Evolutionary conservation across 257 asterid species (phyloP), one percentile per base, ranked within the genome.

Genomic region (Nyctanthes arbortristis): DNA sequence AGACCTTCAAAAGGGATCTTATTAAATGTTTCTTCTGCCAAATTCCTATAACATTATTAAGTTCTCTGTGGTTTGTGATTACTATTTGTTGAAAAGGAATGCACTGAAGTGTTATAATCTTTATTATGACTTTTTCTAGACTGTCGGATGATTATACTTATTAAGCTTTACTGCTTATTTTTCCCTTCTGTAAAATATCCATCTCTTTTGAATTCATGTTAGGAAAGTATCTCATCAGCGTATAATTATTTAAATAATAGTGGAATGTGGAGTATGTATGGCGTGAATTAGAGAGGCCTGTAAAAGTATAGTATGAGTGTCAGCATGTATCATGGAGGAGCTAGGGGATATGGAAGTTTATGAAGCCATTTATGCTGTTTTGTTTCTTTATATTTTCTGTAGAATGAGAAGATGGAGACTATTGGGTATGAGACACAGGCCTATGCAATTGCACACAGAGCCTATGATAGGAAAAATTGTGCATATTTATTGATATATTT

Each of bases 381-480:
- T 60, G 12, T 75, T 12, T 25, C 39, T 25, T 45, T 62, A 29
- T 60, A 57, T 56, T 75, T 70, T 78, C 14, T 55, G 20, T 75
- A 94, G 99, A 73, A 88, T 82, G 96, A 85, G 78, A 76, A 82
- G 77, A 73, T 67, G 90, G 96, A 91, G 87, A 89, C 82, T 18
- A 96, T 91, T 81, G 99, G 95, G 25, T 80, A 91, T 58, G 99
- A 94, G 86, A 81, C 93, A 22, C 97, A 89, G 71, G 99, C 99
- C 18, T 91, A 84, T 75, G 95, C 92, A 4, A 75, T 94, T 75
- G 97, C 96, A 2, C 97, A 94, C 75, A 65, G n/a, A n/a, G n/a
- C n/a, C n/a, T n/a, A n/a, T n/a, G n/a, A n/a, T n/a, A n/a, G n/a
- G n/a, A n/a, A n/a, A n/a, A n/a, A n/a, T n/a, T n/a, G n/a, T n/a